Conservation (phyloP, 495 filamentous ascomycete species). For the Penicillium nucicola region DNA sequence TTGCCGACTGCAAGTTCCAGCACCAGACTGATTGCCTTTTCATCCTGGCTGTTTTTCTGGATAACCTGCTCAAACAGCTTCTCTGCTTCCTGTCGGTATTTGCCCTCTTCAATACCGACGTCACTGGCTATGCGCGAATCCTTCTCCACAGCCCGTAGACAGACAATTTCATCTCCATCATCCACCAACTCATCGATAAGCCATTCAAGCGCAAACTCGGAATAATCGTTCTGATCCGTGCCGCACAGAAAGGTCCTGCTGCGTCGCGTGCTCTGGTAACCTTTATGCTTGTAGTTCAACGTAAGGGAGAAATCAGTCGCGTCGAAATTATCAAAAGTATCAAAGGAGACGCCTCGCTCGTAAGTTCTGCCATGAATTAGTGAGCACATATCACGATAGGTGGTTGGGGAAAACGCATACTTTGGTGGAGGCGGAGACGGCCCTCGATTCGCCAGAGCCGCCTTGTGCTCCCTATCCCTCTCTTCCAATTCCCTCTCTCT, state of each 20-base stretch:
- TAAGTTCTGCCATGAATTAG: conserved; percentile 38
- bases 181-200: conserved; percentile 92
- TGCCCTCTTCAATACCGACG: conserved; percentile 61
- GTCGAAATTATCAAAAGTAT: conserved; percentile 88
- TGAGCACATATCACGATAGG: background rate
- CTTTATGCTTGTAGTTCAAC: conserved; percentile 82
- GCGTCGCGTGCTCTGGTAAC: conserved; percentile 78
- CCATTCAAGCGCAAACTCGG: conserved; percentile 93
- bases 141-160: conserved; percentile 85
- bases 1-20: conserved; percentile 91
- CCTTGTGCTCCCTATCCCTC: conserved; percentile 30
- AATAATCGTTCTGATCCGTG: conserved; percentile 92
- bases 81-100: conserved; percentile 78
- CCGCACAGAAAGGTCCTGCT: conserved; percentile 93
- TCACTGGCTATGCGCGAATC: conserved; percentile 72
- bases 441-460: conserved; percentile 18
- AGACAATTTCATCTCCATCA: conserved; percentile 95
- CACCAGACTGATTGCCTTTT: conserved; percentile 82
- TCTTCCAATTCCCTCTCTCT: conserved; percentile 22
- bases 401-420: conserved; percentile 17
- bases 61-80: conserved; percentile 75
- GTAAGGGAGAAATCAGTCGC: conserved; percentile 78
- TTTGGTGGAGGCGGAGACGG: conserved; percentile 39
- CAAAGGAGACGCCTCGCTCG: conserved; percentile 73
- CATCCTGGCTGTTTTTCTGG: conserved; percentile 70